Evolutionary conservation across 805 yeast genomes (phyloP).

Genomic region (Metschnikowia borealis): DNA sequence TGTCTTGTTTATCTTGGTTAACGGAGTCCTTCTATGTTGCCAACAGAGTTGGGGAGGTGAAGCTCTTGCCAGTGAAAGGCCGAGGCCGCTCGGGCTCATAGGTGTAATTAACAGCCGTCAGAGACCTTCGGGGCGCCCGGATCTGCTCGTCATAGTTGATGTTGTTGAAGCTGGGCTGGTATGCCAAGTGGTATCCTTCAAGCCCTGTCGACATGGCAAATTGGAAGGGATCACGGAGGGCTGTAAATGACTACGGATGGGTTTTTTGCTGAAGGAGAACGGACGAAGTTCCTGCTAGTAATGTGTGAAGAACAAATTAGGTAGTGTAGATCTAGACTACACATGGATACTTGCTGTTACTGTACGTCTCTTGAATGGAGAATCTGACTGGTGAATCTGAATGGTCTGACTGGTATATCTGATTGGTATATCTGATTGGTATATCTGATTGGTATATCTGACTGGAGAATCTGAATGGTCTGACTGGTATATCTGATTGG

Average conservation of each 20-base stretch:
- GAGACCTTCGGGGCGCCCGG: constrained; percentile 52
- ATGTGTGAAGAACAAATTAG: too few species aligned
- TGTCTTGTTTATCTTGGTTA: not conserved
- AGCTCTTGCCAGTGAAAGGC: constrained; percentile 11
- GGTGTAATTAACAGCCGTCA: constrained; percentile 23
- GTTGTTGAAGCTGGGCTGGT: constrained; percentile 16
- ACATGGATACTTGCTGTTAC: too few species aligned
- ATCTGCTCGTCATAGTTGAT: constrained; percentile 52
- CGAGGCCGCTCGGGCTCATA: constrained; percentile 18
- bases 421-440: too few species aligned
- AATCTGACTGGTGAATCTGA: too few species aligned
- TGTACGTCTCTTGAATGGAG: too few species aligned
- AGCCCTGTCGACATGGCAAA: constrained; percentile 4
- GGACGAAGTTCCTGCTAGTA: constrained; percentile 19
- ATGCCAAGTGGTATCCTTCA: not conserved
- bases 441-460: too few species aligned
- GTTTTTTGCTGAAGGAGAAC: constrained; percentile 17
- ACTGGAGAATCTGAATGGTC: too few species aligned
- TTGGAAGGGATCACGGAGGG: constrained; percentile 12
- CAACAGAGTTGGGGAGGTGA: constrained; percentile 2
- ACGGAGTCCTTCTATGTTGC: not conserved
- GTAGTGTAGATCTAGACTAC: too few species aligned
- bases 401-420: too few species aligned
- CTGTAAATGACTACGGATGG: constrained; percentile 12
- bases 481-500: too few species aligned